Base-by-base conservation (phyloP, 2,329 filamentous ascomycete genomes). In the Fusarium lyarnte region DNA sequence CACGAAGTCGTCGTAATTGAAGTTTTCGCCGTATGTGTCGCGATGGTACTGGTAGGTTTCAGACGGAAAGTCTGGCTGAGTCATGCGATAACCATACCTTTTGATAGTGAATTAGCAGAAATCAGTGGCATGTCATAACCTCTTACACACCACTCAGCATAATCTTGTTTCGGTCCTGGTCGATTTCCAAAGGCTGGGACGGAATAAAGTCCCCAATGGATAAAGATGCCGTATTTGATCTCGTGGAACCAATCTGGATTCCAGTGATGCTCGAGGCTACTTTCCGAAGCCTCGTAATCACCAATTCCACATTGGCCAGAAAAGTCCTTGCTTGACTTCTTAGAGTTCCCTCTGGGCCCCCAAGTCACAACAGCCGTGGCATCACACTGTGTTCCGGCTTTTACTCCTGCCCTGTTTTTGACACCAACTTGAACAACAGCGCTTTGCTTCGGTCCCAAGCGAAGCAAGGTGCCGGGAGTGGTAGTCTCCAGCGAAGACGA, bases 101-200 rank as follows among this genome's bases (percentile, higher is more conserved):
- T 31, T 16, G 0, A 16, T 1, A 8, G 13, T 23, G 21, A 8
- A n/a, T 49, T 5, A 49, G 46, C 29, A 13, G 5, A 33, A 3
- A 6, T n/a, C 7, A 8, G 5, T 8, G 14, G 17, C 21, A 19
- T 27, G 17, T 0, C 12, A 7, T 27, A 14, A 25, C 9, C 10
- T 3, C 2, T 10, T 6, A 27, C 46, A 3, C 3, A 49, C 46
- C 46, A 49, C 21, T 49, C 46, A 3, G 46, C 46, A 31, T 49
- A 49, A 13, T 49, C 29, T 21, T 49, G 46, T 2, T 33, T 49
- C 1, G 46, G 46, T 0, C 46, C 46, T 6, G 46, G 46, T 2
- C n/a, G n/a, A 3, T 49, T 31, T 13, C 46, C 27, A 33, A 31
- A 49, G 2, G 29, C 46, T 3, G 46, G 46, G 14, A 49, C 14